These are phyloP conservation scores for Colletotrichum sansevieriae DNA, from an alignment of 2,329 filamentous ascomycete genomes.

Conservation along the genomic window DNA sequence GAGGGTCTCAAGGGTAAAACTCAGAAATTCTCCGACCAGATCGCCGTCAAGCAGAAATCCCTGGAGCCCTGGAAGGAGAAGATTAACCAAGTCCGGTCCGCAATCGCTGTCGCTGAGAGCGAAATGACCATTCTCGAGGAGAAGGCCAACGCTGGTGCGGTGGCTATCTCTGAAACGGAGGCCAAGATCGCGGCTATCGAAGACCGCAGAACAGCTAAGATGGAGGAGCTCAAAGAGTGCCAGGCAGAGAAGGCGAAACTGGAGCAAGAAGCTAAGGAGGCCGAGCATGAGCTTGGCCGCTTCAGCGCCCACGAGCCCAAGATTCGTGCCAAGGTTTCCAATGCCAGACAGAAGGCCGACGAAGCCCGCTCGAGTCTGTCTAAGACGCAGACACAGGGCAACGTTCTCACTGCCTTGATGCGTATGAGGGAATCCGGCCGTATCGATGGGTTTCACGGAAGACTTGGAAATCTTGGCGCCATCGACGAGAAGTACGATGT, in stretches of 20 bases:
- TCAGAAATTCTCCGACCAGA: slow-evolving; percentile 92
- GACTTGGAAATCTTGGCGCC: slow-evolving; percentile 91
- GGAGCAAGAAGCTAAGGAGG: slow-evolving; percentile 79
- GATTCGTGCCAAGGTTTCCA: slow-evolving; percentile 86
- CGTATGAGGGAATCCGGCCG: slow-evolving; percentile 95
- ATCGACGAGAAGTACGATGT: slow-evolving; percentile 97
- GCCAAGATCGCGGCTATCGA: slow-evolving; percentile 82
- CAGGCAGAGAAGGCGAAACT: slow-evolving; percentile 79
- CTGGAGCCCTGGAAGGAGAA: slow-evolving; percentile 97
- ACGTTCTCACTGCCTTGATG: slow-evolving; percentile 92
- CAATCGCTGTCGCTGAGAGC: slow-evolving; percentile 93
- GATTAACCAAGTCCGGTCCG: slow-evolving; percentile 95
- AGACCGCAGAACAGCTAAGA: slow-evolving; percentile 77
- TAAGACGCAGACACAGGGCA: slow-evolving; percentile 91
- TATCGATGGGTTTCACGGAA: slow-evolving; percentile 96
- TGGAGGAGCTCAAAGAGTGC: slow-evolving; percentile 80
- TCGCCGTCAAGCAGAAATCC: slow-evolving; percentile 90
- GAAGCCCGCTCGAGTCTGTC: slow-evolving; percentile 93
- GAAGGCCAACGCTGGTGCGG: slow-evolving; percentile 87
- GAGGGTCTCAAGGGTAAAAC: slow-evolving; percentile 95
- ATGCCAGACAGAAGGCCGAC: slow-evolving; percentile 92
- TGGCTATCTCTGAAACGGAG: slow-evolving; percentile 86
- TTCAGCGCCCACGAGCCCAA: slow-evolving; percentile 84
- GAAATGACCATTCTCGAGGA: slow-evolving; percentile 93
- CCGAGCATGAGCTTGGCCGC: slow-evolving; percentile 79